Percentiles rank a stretch among this genome's conserved stretches.
Conservation (phyloP, 139 green algal genomes). For the Choricystis sp. region DNA sequence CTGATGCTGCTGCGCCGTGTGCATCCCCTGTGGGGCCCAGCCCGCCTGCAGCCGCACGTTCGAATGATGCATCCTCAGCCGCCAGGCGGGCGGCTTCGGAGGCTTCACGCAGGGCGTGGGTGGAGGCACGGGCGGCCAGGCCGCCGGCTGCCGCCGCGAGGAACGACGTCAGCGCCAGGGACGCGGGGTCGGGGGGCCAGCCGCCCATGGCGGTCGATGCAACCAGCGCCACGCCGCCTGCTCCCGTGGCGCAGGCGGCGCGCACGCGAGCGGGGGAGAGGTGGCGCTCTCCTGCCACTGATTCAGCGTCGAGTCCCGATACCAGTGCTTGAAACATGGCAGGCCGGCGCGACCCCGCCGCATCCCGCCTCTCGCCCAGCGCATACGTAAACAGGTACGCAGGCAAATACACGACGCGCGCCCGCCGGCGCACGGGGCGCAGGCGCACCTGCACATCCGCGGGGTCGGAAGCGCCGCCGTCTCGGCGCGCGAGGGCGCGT, state of each 20-base stretch:
- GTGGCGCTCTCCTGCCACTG: background rate
- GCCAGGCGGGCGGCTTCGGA: background rate
- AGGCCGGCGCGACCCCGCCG: conserved; percentile 6
- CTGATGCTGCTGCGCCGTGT: no score
- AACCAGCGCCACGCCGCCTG: no score
- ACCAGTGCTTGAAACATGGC: conserved; percentile 8
- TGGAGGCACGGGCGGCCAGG: background rate
- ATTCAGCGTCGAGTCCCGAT: background rate
- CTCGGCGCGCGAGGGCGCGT: background rate
- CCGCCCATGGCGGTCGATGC: background rate
- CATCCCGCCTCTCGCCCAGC: conserved; percentile 9
- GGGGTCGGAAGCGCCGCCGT: no score
- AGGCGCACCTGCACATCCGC: conserved; percentile 9
- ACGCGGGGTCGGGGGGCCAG: background rate
- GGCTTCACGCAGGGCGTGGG: background rate
- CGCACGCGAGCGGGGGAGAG: background rate
- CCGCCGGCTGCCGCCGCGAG: background rate
- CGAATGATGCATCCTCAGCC: background rate
- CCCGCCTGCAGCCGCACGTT: background rate
- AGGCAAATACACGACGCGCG: conserved; percentile 15
- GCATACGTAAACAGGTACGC: conserved; percentile 13
- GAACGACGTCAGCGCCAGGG: background rate
- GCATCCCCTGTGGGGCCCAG: background rate
- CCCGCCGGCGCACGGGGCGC: conserved; percentile 7
- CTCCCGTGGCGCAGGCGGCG: no score